Evolutionary conservation across 345 rosid species (phyloP).

Genomic region (Eucalyptus victrix): DNA sequence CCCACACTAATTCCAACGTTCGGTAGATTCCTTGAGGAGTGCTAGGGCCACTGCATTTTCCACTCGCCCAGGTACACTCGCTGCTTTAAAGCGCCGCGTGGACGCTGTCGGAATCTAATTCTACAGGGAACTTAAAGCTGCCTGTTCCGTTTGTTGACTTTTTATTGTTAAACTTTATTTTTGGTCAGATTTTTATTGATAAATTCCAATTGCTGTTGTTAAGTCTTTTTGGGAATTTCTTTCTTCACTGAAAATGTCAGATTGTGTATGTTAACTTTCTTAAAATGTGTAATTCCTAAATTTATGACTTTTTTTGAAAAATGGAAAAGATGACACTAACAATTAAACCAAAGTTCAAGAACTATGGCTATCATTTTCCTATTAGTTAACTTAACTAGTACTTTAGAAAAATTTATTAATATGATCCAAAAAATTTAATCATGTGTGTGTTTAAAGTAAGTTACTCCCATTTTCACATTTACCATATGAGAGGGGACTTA

Average conservation of each 20-base stretch:
- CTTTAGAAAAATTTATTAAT: too few species aligned
- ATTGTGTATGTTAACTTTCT: background rate
- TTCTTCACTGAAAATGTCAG: background rate
- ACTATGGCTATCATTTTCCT: background rate
- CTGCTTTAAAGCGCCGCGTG: background rate
- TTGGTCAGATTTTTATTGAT: background rate
- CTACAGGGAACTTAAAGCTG: background rate
- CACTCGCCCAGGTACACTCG: background rate
- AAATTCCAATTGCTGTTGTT: background rate
- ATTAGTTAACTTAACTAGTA: background rate
- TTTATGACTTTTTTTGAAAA: background rate
- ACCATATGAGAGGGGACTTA: too few species aligned
- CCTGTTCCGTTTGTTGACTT: background rate
- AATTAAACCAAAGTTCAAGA: too few species aligned
- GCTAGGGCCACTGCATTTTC: background rate
- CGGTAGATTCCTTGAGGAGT: background rate
- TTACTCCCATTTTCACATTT: too few species aligned
- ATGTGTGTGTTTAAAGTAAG: too few species aligned
- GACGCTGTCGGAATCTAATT: background rate
- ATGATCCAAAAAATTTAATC: too few species aligned
- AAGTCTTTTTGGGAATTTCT: background rate
- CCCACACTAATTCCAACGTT: background rate
- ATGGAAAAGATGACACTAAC: background rate
- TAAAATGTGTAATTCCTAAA: background rate
- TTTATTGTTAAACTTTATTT: background rate